Evolutionary conservation across 371 early-diverging fungal genomes (phyloP), one percentile per base, ranked within the genome.

Genomic region (Syncephalastrum contaminatum): DNA sequence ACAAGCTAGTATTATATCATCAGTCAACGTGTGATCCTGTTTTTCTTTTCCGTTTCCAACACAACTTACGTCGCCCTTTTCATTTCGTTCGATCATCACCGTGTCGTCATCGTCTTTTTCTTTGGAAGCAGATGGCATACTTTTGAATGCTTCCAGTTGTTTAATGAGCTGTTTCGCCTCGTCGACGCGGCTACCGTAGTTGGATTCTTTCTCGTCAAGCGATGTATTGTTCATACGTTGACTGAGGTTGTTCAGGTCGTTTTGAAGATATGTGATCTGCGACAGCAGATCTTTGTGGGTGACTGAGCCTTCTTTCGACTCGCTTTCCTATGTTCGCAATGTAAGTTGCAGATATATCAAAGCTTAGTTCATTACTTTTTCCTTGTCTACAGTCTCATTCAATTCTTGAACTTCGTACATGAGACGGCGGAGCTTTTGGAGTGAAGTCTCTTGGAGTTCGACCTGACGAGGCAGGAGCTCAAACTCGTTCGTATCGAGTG

Each of bases 391-490:
- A 62, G 89, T 88, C 53, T 85, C 85, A 22, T 74, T 82, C 12
- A 94, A 78, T 54, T 94, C 91, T 58, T 90, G 87, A 3, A 88
- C 88, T 65, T 94, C 95, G 60, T 73, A 88, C 71, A 88, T 83
- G 41, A 94, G 81, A 24, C 95, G 83, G 24, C 90, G 84, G 21
- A 92, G 67, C 60, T 86, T 83, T 62, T 93, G 91, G 27, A 88
- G 64, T 40, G 87, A 73, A 1, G 91, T 90, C 58, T 93, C 95
- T 51, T 80, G 72, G 36, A 88, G 65, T 30, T 65, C 60, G 51
- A 77, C 59, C 4, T 84, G 78, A 57, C 75, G 78, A 4, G 85
- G 84, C 52, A 87, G 46, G 21, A 85, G 69, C 66, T 87, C 87
- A 62, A 84, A 87, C 60, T 85, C 87, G 44, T 64, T 71, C 19